Base-by-base conservation (phyloP, 495 filamentous ascomycete species). In the Penicillium antarcticum region DNA sequence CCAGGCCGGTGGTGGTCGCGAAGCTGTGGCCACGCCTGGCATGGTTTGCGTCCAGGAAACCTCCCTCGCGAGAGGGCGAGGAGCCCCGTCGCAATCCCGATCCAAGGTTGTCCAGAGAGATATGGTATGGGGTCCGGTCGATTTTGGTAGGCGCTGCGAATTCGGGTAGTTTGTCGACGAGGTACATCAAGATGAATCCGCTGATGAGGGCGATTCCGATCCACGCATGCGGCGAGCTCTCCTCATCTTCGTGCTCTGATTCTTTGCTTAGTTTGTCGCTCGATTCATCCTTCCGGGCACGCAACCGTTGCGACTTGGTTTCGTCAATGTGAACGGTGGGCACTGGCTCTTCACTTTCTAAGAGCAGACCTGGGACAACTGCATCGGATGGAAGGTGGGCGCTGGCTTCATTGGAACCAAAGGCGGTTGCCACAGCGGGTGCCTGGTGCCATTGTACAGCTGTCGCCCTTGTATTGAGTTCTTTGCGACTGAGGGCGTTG, bases 141-240 rank as follows among this genome's bases (percentile, higher is more conserved):
- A 51, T 76, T 58, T 74, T 83, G 69, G 58, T 78, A 59, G 68
- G 77, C 1, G 79, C 75, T 37, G 84, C 80, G 63, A 88, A 84
- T 46, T 83, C 81, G 23, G 94, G 91, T 7, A 96, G 72, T 43
- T 87, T 87, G 66, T 97, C 95, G 66, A 98, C 86, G 10, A 98
- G 82, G 66, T 95, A 97, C 94, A 98, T 98, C 50, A 98, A 76
- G 52, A 95, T 84, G 70, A 98, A 98, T 10, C 94, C 94, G 17
- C 87, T 74, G 51, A 95, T 83, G 12, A 98, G 72, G 1, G 92
- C 87, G 44, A 97, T 72, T 11, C 95, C 95, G 44, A 97, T 87
- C 78, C 80, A 87, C 42, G 81, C 83, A 68, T 87, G 84, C 3
- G 83, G 80, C 4, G 79, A 78, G 48, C 67, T 72, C n/a, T 67